A percentile compares a stretch with the other conserved stretches of the same genome.
These are phyloP conservation scores for Rhododendron mucronatum DNA, from an alignment of 148 eudicot species.

Conservation along the genomic window DNA sequence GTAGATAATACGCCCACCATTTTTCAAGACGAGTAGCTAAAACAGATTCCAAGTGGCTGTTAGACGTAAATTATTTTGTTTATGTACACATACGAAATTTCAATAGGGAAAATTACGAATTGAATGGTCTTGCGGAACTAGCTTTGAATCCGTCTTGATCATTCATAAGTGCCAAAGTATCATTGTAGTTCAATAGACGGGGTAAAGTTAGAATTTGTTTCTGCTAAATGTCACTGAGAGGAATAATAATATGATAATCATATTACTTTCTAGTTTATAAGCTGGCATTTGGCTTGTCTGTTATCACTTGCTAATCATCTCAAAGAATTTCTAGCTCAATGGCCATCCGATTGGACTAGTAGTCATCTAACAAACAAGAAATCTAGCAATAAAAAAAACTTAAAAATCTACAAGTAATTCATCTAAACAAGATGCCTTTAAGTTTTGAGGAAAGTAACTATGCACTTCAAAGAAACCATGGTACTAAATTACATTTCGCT, in stretches of 20 bases:
- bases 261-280: neutral
- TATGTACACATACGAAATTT: neutral
- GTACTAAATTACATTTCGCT: neutral
- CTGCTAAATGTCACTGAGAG: neutral
- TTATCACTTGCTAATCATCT: neutral
- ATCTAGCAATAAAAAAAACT: neutral
- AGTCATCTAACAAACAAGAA: neutral
- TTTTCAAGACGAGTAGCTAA: conserved; percentile 67
- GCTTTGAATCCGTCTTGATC: neutral
- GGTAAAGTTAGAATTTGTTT: neutral
- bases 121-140: neutral
- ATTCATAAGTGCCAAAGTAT: neutral
- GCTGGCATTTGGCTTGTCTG: neutral
- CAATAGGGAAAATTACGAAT: neutral
- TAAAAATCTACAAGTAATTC: neutral
- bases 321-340: neutral
- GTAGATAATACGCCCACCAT: conserved; percentile 66
- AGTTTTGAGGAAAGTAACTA: neutral
- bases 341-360: neutral
- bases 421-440: neutral
- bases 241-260: neutral
- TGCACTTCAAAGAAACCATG: neutral
- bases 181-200: neutral
- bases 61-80: neutral
- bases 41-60: conserved; percentile 3